A percentile compares a stretch with the other conserved stretches of the same genome.
These are phyloP conservation scores for Catenaria anguillulae DNA, from an alignment of 371 early-diverging fungal genomes.

Conservation along the genomic window DNA sequence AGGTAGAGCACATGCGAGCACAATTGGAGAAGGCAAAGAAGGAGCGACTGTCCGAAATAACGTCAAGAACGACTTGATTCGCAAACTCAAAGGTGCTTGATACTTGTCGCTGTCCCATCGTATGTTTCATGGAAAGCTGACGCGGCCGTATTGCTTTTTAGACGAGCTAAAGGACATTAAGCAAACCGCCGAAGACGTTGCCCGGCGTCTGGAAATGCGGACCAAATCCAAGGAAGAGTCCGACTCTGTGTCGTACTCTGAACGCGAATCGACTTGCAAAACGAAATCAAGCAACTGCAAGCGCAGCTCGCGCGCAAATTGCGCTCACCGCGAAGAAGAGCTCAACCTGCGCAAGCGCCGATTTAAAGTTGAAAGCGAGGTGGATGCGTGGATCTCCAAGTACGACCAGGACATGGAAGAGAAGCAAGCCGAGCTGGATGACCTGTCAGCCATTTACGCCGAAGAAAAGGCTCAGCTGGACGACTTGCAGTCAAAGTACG, in stretches of 20 bases:
- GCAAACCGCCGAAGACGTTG: constrained; percentile 32
- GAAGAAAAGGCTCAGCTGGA: constrained; percentile 39
- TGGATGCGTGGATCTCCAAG: constrained; percentile 46
- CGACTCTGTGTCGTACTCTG: constrained; percentile 22
- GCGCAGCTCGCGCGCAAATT: constrained; percentile 7
- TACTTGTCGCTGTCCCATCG: background rate
- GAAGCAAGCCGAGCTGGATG: constrained; percentile 36
- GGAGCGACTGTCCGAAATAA: constrained; percentile 28
- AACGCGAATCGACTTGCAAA: constrained; percentile 16
- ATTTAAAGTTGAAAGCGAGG: constrained; percentile 37
- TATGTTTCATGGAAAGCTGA: background rate
- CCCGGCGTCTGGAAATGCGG: constrained; percentile 25
- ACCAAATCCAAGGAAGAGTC: constrained; percentile 33
- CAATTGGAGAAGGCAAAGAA: constrained; percentile 31
- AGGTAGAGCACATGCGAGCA: constrained; percentile 23
- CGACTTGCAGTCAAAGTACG: constrained; percentile 24
- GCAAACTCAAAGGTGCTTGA: constrained; percentile 28
- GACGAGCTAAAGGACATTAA: constrained; percentile 35
- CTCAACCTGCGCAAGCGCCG: constrained; percentile 28
- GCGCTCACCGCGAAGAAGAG: constrained; percentile 31
- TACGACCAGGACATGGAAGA: constrained; percentile 45
- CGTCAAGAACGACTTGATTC: constrained; percentile 31
- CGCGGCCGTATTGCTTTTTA: constrained; percentile 1
- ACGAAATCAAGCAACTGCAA: constrained; percentile 6
- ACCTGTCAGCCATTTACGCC: constrained; percentile 27